A percentile compares a stretch with the other conserved stretches of the same genome.
Evolutionary conservation across 2,329 filamentous ascomycete genomes (phyloP).

Genomic region (Pseudogymnoascus sp.): DNA sequence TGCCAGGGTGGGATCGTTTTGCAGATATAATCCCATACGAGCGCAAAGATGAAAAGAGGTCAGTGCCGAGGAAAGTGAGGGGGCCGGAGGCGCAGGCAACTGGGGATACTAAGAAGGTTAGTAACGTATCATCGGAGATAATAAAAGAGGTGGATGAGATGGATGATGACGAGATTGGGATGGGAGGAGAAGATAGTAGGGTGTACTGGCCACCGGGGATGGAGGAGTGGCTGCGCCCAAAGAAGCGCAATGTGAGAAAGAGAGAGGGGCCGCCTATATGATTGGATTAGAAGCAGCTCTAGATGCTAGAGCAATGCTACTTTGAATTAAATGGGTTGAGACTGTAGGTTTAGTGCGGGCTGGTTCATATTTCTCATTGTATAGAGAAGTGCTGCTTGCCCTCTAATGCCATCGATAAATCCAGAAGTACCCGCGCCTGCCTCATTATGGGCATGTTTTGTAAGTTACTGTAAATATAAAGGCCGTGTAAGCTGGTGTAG

Average conservation of each 20-base stretch:
- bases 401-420: background rate
- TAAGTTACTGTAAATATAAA: background rate
- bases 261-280: constrained; percentile 18
- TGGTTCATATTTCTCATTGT: background rate
- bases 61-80: constrained; percentile 40
- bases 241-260: constrained; percentile 61
- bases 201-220: constrained; percentile 89
- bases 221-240: constrained; percentile 83
- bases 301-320: background rate
- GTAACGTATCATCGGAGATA: constrained; percentile 15
- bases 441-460: background rate
- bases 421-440: background rate
- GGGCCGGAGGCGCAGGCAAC: constrained; percentile 34
- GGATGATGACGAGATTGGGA: constrained; percentile 62
- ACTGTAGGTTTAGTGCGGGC: background rate
- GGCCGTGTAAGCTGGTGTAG: too few species aligned
- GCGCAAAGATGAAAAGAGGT: constrained; percentile 67
- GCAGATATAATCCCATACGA: constrained; percentile 73
- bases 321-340: background rate
- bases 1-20: constrained; percentile 71
- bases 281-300: background rate
- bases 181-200: constrained; percentile 75
- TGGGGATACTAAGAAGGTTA: constrained; percentile 25
- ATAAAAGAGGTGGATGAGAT: constrained; percentile 30
- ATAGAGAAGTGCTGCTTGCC: background rate